Evolutionary conservation across 2,329 filamentous ascomycete species (phyloP).

Genomic region (Coleophoma cylindrospora): DNA sequence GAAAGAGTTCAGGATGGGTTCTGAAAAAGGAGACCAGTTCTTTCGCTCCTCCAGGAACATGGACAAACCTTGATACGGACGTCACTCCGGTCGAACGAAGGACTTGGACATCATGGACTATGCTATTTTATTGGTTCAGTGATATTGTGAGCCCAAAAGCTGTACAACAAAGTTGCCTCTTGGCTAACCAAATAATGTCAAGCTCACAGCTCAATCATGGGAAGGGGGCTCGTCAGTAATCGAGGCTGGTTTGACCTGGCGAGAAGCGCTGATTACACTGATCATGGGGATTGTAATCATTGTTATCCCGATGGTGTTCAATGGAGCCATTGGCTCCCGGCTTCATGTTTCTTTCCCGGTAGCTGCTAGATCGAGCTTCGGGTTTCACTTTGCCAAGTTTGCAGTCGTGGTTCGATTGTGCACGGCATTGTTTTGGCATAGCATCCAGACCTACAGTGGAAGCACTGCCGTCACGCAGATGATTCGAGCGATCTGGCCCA

Average conservation of each 20-base stretch:
- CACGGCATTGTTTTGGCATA: slow-evolving; percentile 10
- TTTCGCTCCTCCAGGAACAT: background rate
- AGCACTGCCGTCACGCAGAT: slow-evolving; percentile 28
- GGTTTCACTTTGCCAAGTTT: slow-evolving; percentile 8
- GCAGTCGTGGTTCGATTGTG: slow-evolving; percentile 9
- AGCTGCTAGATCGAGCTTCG: slow-evolving; percentile 7
- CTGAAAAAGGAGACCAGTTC: background rate
- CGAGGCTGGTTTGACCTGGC: slow-evolving; percentile 9
- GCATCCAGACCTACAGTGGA: slow-evolving; percentile 8
- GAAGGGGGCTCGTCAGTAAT: slow-evolving; percentile 11
- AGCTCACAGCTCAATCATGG: slow-evolving; percentile 10
- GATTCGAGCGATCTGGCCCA: slow-evolving; percentile 43
- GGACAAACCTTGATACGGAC: slow-evolving; percentile 40
- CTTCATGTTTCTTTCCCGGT: slow-evolving; percentile 10
- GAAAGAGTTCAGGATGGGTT: background rate
- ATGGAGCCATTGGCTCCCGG: slow-evolving; percentile 33
- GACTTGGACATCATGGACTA: slow-evolving; percentile 13
- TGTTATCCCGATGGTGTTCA: slow-evolving; percentile 40
- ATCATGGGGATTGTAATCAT: slow-evolving; percentile 56
- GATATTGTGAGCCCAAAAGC: slow-evolving; percentile 3
- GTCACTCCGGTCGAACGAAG: slow-evolving; percentile 24
- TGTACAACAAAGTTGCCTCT: too few relatives aligned
- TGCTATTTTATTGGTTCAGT: slow-evolving; percentile 11
- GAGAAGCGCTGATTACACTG: slow-evolving; percentile 27
- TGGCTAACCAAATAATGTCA: too few relatives aligned